Percentiles rank a stretch among this genome's conserved stretches.
Conservation (phyloP, 305 asterid species). For the Solanum chacoense region DNA sequence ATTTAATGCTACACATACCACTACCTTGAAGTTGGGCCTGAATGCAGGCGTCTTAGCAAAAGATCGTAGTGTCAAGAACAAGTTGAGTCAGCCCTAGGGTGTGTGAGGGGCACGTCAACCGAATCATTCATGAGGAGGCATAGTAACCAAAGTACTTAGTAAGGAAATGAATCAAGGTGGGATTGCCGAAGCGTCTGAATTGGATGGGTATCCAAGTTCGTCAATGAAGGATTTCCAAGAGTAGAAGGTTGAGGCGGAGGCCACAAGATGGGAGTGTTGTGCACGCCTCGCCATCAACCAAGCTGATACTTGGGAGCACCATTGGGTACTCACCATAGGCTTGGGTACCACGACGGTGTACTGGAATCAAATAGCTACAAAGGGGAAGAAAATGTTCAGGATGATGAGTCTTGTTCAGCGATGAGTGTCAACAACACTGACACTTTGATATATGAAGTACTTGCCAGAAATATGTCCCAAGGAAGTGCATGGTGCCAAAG, state of each 20-base stretch:
- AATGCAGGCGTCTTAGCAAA: too few relatives aligned
- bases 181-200: too few relatives aligned
- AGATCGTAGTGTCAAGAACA: too few relatives aligned
- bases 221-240: not conserved
- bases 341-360: too few relatives aligned
- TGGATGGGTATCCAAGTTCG: not conserved
- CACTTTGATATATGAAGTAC: not conserved
- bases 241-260: not conserved
- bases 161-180: not conserved
- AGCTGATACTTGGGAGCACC: not conserved
- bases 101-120: too few relatives aligned
- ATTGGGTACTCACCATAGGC: not conserved
- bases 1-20: too few relatives aligned
- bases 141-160: too few relatives aligned
- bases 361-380: not conserved
- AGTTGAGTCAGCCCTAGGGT: too few relatives aligned
- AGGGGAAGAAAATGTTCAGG: not conserved
- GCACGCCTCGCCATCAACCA: not conserved
- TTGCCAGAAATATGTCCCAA: not conserved
- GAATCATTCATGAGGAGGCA: too few relatives aligned
- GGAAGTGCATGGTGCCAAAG: not conserved
- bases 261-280: not conserved
- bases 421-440: rapidly evolving
- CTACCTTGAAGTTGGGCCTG: too few relatives aligned
- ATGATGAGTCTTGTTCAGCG: not conserved